Evolutionary conservation across 768 basidiomycete species (phyloP), one percentile per base, ranked within the genome.

Genomic region (Auriculariales sp.): DNA sequence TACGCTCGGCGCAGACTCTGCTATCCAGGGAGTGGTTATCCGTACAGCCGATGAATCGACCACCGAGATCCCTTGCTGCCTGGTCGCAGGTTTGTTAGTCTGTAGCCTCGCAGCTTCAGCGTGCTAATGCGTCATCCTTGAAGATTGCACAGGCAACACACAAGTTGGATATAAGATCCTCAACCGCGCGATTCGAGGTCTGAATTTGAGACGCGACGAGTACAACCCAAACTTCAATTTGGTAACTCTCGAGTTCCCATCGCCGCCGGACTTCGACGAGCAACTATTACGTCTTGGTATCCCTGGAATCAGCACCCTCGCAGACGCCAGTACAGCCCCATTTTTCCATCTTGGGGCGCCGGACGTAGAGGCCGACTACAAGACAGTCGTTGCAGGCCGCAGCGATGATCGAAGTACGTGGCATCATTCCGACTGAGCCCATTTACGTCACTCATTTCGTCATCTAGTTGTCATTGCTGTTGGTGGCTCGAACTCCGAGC

Each of bases 81-180:
- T 59, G 9, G 55, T 62, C 4, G 46, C 59, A 17, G 60, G 58
- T 60, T n/a, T 9, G 39, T 15, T 4, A 36, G n/a, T 44, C 39
- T 44, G 15, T 11, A 27, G n/a, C 10, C 24, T 15, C 35, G 35
- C 7, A 36, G 4, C 19, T 36, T 17, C 44, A 7, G 15, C 22
- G 2, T 33, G 32, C 11, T 29, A 53, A 22, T 33, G 28, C 27
- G 29, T 24, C 36, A 33, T 30, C 10, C 32, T 28, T 1, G n/a
- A 12, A 59, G 61, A 59, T 32, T 58, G 61, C 47, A 60, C 61
- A 4, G 61, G 59, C 2, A 28, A 48, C 10, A 52, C 51, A 14
- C 56, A 56, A 31, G 55, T 50, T 2, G 61, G 59, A n/a, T 30
- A 50, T 2, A 54, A 55, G 36, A 54, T 53, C 53, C 47, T 60